Conservation (phyloP, 148 eudicot genomes). For the Diospyros lotus region DNA sequence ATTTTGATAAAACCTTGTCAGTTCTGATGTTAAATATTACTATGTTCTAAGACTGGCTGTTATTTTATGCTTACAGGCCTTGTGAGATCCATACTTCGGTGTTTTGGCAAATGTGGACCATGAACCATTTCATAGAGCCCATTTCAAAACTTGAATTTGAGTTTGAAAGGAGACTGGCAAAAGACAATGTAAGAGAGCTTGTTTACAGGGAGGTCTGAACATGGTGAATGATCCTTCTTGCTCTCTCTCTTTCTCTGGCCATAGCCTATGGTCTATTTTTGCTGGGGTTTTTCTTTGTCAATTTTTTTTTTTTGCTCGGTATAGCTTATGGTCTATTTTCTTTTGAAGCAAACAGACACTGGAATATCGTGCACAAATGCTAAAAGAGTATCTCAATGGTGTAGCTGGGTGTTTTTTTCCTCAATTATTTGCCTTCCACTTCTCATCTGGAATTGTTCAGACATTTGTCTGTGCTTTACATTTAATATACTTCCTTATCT, state of each 20-base stretch:
- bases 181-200: conserved; percentile 78
- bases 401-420: conserved; percentile 20
- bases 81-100: conserved; percentile 75
- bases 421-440: not conserved
- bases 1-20: not conserved
- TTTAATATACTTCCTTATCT: not conserved
- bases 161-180: conserved; percentile 51
- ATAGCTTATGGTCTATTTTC: no score
- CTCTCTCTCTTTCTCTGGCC: conserved; percentile 36
- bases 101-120: conserved; percentile 70
- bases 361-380: conserved; percentile 96
- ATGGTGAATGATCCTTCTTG: conserved; percentile 1
- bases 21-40: not conserved
- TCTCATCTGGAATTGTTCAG: not conserved
- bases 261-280: conserved; percentile 25
- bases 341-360: conserved; percentile 61
- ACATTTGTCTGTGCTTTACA: not conserved
- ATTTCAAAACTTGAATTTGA: no score
- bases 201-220: conserved; percentile 78
- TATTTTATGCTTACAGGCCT: conserved; percentile 42
- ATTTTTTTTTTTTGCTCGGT: no score
- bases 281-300: no score
- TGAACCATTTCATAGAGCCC: conserved; percentile 60
- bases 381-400: conserved; percentile 78
- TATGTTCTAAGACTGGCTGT: conserved; percentile 8